Evolutionary conservation across 2,329 filamentous ascomycete genomes (phyloP), one percentile per base, ranked within the genome.

Genomic region (Xylariales sp.): DNA sequence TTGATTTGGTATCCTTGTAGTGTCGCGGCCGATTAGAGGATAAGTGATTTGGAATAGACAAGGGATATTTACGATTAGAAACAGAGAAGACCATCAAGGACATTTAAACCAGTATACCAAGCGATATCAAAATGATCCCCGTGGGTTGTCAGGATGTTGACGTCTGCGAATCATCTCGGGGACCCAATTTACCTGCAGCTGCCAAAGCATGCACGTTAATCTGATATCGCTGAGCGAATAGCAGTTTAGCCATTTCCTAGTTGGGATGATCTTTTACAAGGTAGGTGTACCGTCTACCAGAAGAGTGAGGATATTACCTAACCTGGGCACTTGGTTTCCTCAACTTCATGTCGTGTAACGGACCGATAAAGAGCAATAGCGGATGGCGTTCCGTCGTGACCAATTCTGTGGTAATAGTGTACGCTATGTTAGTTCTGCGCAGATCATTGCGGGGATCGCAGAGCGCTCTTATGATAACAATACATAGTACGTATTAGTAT

Each of bases 371-470:
- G 14, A n/a, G 23, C 39, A 56, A 32, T 43, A 18, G 23, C 30
- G 39, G 39, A 45, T 45, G 18, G 6, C 16, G 54, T 9, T 45
- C 54, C 54, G 32, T 45, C 23, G 5, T 6, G 14, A 5, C 12
- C 39, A 45, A 32, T 45, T 43, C 3, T 56, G 39, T 45, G 54
- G 54, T 45, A 56, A 45, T 9, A 12, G 14, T 18, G 28, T 45
- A 45, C 39, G 12, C 23, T 45, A 45, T 32, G 23, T 55, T 56
- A 39, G 39, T 32, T 56, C 23, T 56, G n/a, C 14, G 54, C 32
- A 56, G 54, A 56, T 56, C 54, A 56, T 39, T 32, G 7, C 14
- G 5, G 54, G 39, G n/a, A 56, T 32, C 39, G 53, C 18, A 56
- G 53, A 5, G 36, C 34, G 12, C 9, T 43, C n/a, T 56, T 56